Evolutionary conservation across 306 rosid species (phyloP), one percentile per base, ranked within the genome.

Genomic region (Amphicarpaea edgeworthii): DNA sequence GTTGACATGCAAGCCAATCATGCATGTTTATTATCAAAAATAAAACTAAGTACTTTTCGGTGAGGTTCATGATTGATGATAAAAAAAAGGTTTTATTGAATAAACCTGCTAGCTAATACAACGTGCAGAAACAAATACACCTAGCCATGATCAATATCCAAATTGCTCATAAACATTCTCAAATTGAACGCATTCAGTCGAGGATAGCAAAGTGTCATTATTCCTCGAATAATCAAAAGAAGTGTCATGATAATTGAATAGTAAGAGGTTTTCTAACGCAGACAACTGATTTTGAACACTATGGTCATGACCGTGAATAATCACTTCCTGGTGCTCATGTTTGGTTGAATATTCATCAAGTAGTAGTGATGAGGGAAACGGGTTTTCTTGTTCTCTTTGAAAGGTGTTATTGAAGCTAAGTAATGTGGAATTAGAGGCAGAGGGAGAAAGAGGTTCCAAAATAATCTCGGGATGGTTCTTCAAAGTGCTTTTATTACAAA

Each of bases 401-500:
- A 50, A 1, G 43, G 3, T 64, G 26, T 14, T 71, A 10, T 16
- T 47, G 10, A 68, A 83, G 51, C 68, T 73, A 60, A 83, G 77
- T 49, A 77, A 7, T 16, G n/a, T 49, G 45, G 83, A 63, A n/a
- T n/a, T n/a, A 66, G 66, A 76, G 1, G 32, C 26, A 4, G 40
- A 41, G 1, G 71, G 50, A 1, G 51, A 70, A 64, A 21, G 8
- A 3, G 69, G 45, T 11, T 76, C 83, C 17, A 83, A 46, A 61
- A 70, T 54, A 3, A 84, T 45, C 6, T 88, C 72, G 1, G 96
- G 80, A 46, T n/a, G n/a, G n/a, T 49, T 68, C 1, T 32, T n/a
- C n/a, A n/a, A 17, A 34, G 40, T 59, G 43, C 38, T 85, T 16
- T 28, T n/a, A n/a, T n/a, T 32, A 74, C 97, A 91, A 0, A 74